Evolutionary conservation across 2,329 filamentous ascomycete species (phyloP), one percentile per base, ranked within the genome.

Genomic region (Thelonectria discophora): DNA sequence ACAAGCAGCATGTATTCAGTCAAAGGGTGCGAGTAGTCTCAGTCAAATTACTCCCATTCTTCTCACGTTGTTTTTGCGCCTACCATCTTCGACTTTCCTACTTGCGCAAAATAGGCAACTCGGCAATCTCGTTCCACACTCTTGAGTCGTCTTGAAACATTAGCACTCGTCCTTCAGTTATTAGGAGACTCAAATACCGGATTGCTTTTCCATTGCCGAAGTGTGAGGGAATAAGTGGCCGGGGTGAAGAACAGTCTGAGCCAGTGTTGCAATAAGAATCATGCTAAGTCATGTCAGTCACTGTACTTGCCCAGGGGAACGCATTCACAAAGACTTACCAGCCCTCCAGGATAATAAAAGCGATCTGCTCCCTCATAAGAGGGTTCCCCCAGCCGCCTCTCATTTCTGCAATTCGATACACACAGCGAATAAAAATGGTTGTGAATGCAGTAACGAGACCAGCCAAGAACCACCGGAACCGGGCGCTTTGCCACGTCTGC

Each of bases 381-480:
- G 79, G 73, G 2, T 87, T 87, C 3, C 70, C 75, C 83, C 86
- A 91, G 1, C 88, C 88, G 45, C 84, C 78, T 66, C 81, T 84
- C 66, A 91, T 76, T 79, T 91, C 88, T 1, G 84, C 84, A 21
- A 89, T 84, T 53, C 89, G 83, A 74, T 86, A 91, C 45, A 87
- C 82, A 65, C 83, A 86, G 8, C 89, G 80, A 64, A 84, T 83
- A 63, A 90, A 84, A 69, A 91, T 86, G 8, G 24, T 42, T 45
- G 39, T 48, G 34, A 55, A 58, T 21, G 55, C 55, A 21, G 42
- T 45, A 7, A 55, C 17, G 5, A 50, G n/a, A 10, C 43, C 57
- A 13, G 21, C 49, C 5, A 55, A n/a, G 10, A 60, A 55, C 27
- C 43, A 48, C 18, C 51, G 57, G 43, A 55, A 54, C 4, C 34